Evolutionary conservation across 306 rosid genomes (phyloP).

Genomic region (Castanospermum australe): DNA sequence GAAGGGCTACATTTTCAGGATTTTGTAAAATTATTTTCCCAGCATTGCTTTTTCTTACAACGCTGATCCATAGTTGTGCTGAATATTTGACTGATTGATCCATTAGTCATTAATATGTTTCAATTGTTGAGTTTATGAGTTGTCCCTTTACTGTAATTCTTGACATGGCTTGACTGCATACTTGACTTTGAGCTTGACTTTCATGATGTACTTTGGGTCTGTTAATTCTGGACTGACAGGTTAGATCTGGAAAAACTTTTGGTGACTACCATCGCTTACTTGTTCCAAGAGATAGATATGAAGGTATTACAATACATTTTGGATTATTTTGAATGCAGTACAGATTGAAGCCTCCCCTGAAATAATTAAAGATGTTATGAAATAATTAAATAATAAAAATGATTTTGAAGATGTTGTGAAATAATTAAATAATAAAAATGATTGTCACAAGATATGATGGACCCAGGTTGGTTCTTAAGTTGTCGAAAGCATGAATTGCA

Average conservation of each 20-base stretch:
- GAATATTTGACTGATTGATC: neutral
- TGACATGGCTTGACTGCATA: neutral
- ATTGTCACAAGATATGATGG: neutral
- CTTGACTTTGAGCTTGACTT: slow-evolving; percentile 32
- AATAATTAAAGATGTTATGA: neutral
- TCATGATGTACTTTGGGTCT: neutral
- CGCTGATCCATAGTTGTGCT: neutral
- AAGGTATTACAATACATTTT: slow-evolving; percentile 48
- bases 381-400: neutral
- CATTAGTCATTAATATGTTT: neutral
- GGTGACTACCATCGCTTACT: slow-evolving; percentile 80
- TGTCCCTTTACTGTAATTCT: neutral
- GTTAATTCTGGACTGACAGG: slow-evolving; percentile 41
- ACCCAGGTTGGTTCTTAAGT: slow-evolving; percentile 1
- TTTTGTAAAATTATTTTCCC: neutral
- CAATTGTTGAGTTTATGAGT: neutral
- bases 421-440: neutral
- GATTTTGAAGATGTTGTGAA: neutral
- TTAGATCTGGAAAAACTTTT: slow-evolving; percentile 50
- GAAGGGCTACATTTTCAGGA: neutral
- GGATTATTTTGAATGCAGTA: neutral
- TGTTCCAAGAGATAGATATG: slow-evolving; percentile 55
- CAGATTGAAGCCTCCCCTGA: neutral
- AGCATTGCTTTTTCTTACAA: neutral
- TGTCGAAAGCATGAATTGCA: neutral